Conservation (phyloP, 805 yeast species). For the Blastobotrys attinorum region DNA sequence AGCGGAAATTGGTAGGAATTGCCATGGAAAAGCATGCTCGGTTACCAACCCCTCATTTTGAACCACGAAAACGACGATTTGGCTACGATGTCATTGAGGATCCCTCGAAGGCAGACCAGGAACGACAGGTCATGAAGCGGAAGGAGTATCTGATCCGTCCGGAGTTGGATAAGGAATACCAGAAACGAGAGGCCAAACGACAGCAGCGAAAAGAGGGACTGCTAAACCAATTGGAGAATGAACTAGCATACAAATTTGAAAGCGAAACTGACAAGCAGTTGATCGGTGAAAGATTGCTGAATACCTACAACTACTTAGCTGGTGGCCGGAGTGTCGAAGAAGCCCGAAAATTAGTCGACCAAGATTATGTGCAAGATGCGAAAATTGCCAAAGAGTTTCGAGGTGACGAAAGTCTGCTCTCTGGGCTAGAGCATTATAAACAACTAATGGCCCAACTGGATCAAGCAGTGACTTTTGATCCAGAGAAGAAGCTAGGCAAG, state of each 20-base stretch:
- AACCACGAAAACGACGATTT: conserved; percentile 79
- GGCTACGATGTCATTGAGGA: conserved; percentile 56
- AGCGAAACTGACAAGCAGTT: conserved; percentile 27
- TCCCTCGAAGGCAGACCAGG: conserved; percentile 44
- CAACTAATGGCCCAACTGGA: conserved; percentile 31
- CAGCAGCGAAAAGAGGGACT: conserved; percentile 26
- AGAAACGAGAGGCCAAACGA: conserved; percentile 37
- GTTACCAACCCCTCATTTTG: conserved; percentile 85
- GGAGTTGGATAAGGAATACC: conserved; percentile 35
- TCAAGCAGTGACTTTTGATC: conserved; percentile 41
- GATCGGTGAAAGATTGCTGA: conserved; percentile 47
- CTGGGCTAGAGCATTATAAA: conserved; percentile 30
- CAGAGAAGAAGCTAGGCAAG: conserved; percentile 33
- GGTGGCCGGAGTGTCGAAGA: conserved; percentile 52
- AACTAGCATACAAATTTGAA: conserved; percentile 16
- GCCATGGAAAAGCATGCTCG: conserved; percentile 55
- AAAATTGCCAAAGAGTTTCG: conserved; percentile 28
- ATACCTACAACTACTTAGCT: conserved; percentile 45
- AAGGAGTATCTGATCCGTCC: conserved; percentile 56
- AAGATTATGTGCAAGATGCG: conserved; percentile 35
- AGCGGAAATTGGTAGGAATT: conserved; percentile 82
- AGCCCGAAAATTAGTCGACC: conserved; percentile 53
- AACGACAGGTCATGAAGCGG: conserved; percentile 55
- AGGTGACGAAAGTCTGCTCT: conserved; percentile 21
- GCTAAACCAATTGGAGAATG: conserved; percentile 25